Evolutionary conservation across 495 filamentous ascomycete genomes (phyloP).

Genomic region (Tuber indicum): DNA sequence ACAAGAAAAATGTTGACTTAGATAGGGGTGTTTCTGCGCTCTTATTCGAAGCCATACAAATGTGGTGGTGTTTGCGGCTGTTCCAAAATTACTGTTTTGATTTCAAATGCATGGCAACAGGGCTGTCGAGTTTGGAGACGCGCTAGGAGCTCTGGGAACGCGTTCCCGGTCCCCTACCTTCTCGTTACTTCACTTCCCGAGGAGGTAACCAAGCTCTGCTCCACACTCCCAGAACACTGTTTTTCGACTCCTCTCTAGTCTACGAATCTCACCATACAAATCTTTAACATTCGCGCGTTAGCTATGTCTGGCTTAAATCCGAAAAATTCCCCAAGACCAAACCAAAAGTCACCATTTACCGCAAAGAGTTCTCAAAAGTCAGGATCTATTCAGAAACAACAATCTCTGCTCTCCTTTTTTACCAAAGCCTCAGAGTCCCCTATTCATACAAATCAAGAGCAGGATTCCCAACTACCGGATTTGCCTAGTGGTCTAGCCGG

Average conservation of each 20-base stretch:
- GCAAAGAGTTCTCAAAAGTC: slow-evolving; percentile 18
- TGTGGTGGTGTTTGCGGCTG: too few species aligned
- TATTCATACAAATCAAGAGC: background rate
- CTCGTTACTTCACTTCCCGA: too few species aligned
- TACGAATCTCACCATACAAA: background rate
- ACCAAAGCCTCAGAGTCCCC: slow-evolving; percentile 17
- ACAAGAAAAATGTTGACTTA: too few species aligned
- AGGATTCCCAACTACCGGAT: background rate
- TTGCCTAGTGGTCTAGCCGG: slow-evolving; percentile 22
- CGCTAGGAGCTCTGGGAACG: too few species aligned
- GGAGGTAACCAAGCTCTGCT: background rate
- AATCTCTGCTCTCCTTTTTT: slow-evolving; percentile 36
- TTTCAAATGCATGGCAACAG: too few species aligned
- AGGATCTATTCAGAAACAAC: slow-evolving; percentile 24
- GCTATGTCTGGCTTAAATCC: background rate
- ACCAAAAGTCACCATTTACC: background rate
- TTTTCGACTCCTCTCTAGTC: background rate
- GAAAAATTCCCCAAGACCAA: background rate
- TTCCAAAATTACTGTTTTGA: too few species aligned
- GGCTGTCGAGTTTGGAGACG: too few species aligned
- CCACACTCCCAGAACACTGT: background rate
- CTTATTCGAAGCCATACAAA: too few species aligned
- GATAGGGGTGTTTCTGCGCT: too few species aligned
- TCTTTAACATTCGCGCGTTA: background rate
- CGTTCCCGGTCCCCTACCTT: too few species aligned